Conservation (phyloP, 1,284 basidiomycete genomes). For the Moesziomyces globuligerus region DNA sequence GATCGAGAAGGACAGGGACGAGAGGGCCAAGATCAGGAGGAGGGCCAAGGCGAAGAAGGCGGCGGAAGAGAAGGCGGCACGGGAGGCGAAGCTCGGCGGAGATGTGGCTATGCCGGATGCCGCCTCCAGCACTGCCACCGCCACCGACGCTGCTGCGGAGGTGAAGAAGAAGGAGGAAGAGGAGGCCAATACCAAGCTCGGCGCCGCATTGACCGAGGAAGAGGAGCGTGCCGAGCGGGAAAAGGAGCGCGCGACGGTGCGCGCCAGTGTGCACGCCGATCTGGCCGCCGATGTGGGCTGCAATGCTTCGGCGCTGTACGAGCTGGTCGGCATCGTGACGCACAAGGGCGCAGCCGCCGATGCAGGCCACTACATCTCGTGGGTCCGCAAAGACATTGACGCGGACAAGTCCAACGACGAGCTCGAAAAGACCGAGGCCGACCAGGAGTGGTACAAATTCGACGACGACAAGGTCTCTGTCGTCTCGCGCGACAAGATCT, state of each 20-base stretch:
- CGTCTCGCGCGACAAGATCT: slow-evolving; percentile 61
- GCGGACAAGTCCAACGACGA: slow-evolving; percentile 11
- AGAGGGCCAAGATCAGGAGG: slow-evolving; percentile 84
- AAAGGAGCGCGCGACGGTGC: slow-evolving; percentile 46
- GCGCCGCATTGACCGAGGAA: slow-evolving; percentile 72
- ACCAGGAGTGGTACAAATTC: slow-evolving; percentile 66
- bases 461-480: slow-evolving; percentile 64
- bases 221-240: slow-evolving; percentile 72
- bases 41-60: slow-evolving; percentile 73
- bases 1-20: slow-evolving; percentile 82
- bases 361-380: slow-evolving; percentile 91
- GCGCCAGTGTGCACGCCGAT: slow-evolving; percentile 74
- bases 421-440: slow-evolving; percentile 33
- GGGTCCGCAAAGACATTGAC: slow-evolving; percentile 70
- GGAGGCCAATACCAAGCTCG: slow-evolving; percentile 20
- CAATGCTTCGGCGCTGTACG: slow-evolving; percentile 81
- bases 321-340: slow-evolving; percentile 90
- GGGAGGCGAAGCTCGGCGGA: slow-evolving; percentile 35
- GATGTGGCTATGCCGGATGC: slow-evolving; percentile 74
- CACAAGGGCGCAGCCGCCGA: slow-evolving; percentile 97
- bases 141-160: not conserved
- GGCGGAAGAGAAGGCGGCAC: slow-evolving; percentile 49
- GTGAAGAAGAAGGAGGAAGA: slow-evolving; percentile 3
- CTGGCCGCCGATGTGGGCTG: slow-evolving; percentile 77
- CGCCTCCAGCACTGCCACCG: slow-evolving; percentile 3